phyloP scores from a whole-genome alignment of 306 rosid genomes.

The Inga laurina region DNA sequence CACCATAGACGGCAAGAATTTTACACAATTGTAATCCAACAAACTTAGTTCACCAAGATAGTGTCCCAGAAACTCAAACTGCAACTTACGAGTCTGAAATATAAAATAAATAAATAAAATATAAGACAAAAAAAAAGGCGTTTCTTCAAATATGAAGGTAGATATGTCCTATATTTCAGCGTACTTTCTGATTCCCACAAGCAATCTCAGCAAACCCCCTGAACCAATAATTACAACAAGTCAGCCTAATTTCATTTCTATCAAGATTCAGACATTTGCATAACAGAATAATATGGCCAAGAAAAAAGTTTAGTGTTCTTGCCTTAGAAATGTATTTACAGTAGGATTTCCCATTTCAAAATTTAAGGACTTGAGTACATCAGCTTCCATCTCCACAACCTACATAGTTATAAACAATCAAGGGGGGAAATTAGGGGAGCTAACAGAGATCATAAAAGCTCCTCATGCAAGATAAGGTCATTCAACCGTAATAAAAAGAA shows the following conservation, averaged over 20 bases:
- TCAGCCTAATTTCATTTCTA: background rate
- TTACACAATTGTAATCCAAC: slow-evolving; percentile 64
- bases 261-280: background rate
- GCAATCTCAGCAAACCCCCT: slow-evolving; percentile 50
- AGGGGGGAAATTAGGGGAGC: background rate
- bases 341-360: slow-evolving; percentile 71
- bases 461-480: background rate
- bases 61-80: slow-evolving; percentile 56
- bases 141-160: background rate
- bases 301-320: slow-evolving; percentile 5
- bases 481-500: background rate
- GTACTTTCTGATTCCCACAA: slow-evolving; percentile 43
- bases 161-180: background rate
- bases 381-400: slow-evolving; percentile 71
- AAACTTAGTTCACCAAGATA: slow-evolving; percentile 89
- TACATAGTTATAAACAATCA: slow-evolving; percentile 18
- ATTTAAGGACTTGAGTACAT: slow-evolving; percentile 50
- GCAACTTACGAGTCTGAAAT: slow-evolving; percentile 50
- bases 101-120: background rate
- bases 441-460: background rate
- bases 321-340: slow-evolving; percentile 57
- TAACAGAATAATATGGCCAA: background rate
- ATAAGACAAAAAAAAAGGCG: background rate
- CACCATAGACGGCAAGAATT: slow-evolving; percentile 74
- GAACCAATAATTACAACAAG: slow-evolving; percentile 14